Evolutionary conservation across 768 basidiomycete species (phyloP).

Genomic region (Rhodosporidiobolus odoratus): DNA sequence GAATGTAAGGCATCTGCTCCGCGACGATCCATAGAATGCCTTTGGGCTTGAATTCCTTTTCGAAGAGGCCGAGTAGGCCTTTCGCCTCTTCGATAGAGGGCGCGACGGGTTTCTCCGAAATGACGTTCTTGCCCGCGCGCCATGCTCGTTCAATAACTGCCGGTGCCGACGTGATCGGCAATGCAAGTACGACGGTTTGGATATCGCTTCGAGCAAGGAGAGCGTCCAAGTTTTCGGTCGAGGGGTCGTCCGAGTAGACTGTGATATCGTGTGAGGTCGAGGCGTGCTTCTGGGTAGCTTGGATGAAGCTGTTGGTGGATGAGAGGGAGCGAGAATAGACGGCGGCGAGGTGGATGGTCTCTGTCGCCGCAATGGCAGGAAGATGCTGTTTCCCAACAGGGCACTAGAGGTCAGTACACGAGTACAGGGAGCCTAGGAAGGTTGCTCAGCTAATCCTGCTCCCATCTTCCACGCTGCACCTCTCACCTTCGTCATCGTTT

Average conservation of each 20-base stretch:
- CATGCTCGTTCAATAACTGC: constrained; percentile 55
- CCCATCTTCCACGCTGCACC: neutral
- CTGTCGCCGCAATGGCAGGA: constrained; percentile 60
- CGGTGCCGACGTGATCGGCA: constrained; percentile 74
- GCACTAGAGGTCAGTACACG: neutral
- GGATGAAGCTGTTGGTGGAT: constrained; percentile 57
- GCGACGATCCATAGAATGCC: constrained; percentile 46
- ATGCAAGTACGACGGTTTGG: constrained; percentile 63
- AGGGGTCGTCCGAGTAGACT: constrained; percentile 52
- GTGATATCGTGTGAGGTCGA: constrained; percentile 55
- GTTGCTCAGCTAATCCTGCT: neutral
- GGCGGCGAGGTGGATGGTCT: constrained; percentile 57
- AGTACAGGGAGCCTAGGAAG: neutral
- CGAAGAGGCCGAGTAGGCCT: constrained; percentile 63
- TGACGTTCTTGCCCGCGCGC: constrained; percentile 73
- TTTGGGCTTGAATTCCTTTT: constrained; percentile 60
- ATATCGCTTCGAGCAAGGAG: constrained; percentile 68
- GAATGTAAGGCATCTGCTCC: constrained; percentile 26
- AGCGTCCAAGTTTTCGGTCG: constrained; percentile 47
- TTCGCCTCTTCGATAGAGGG: constrained; percentile 62
- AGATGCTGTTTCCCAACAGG: constrained; percentile 57
- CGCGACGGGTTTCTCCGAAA: constrained; percentile 83
- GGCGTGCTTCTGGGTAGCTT: constrained; percentile 47
- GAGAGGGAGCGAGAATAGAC: constrained; percentile 73
- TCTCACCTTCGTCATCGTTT: neutral